These are phyloP conservation scores for Botrytis aclada DNA, from an alignment of 2,329 filamentous ascomycete species.

Conservation along the genomic window DNA sequence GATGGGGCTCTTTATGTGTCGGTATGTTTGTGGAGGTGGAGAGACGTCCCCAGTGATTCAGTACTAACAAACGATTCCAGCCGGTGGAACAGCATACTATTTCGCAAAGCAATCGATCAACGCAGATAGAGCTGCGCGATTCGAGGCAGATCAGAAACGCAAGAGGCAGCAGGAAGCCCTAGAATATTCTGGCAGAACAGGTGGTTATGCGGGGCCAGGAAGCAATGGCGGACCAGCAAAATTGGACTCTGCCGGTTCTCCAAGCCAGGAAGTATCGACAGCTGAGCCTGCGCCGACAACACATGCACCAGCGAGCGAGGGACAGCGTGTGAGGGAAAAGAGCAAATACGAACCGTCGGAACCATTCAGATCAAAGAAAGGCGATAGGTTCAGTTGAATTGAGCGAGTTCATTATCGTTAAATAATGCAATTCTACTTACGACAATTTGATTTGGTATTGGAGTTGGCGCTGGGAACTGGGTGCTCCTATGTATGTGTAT, in stretches of 20 bases:
- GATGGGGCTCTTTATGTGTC: constrained; percentile 85
- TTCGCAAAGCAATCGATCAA: constrained; percentile 96
- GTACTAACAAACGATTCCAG: constrained; percentile 43
- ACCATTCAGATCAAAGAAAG: constrained; percentile 75
- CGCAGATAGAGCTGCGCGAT: constrained; percentile 73
- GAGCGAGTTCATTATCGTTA: neutral
- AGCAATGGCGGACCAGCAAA: constrained; percentile 51
- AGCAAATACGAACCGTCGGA: constrained; percentile 83
- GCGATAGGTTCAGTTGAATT: constrained; percentile 72
- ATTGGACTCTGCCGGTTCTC: constrained; percentile 57
- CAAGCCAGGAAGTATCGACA: constrained; percentile 62
- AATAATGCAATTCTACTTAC: neutral
- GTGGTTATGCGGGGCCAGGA: constrained; percentile 33
- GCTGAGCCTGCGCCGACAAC: constrained; percentile 82
- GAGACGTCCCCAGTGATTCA: constrained; percentile 16
- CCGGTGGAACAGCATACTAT: constrained; percentile 88
- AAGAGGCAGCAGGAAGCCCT: constrained; percentile 57
- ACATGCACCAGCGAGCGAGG: constrained; percentile 72
- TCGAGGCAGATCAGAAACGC: constrained; percentile 60
- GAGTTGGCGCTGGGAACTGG: constrained; percentile 6
- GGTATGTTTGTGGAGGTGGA: constrained; percentile 52
- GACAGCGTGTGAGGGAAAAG: constrained; percentile 67
- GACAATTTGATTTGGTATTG: constrained; percentile 11
- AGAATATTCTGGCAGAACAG: constrained; percentile 45
- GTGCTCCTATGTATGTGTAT: neutral